These are phyloP conservation scores for Quercus cerris DNA, from an alignment of 306 rosid species.

Conservation along the genomic window DNA sequence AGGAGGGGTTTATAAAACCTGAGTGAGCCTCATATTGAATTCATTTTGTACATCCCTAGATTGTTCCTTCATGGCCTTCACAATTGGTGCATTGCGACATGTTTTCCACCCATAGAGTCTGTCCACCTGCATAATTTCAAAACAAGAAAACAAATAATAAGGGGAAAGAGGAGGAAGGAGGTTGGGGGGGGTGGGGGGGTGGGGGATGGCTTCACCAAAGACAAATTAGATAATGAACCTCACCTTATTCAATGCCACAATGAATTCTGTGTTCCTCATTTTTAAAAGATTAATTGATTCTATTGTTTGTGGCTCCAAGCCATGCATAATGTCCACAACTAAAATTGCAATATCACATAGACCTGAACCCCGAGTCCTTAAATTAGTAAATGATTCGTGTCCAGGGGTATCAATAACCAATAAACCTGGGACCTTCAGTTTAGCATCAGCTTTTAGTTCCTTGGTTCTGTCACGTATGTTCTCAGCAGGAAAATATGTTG, in stretches of 20 bases:
- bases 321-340: constrained; percentile 99
- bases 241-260: constrained; percentile 90
- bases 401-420: constrained; percentile 98
- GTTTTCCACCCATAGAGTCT: constrained; percentile 92
- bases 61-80: constrained; percentile 77
- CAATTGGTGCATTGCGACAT: constrained; percentile 73
- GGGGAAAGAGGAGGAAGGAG: neutral
- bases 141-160: neutral
- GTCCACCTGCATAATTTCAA: constrained; percentile 63
- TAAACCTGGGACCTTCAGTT: constrained; percentile 81
- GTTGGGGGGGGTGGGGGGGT: too few relatives aligned
- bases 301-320: constrained; percentile 90
- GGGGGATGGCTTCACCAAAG: neutral
- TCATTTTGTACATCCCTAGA: constrained; percentile 82
- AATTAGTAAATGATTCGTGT: constrained; percentile 83
- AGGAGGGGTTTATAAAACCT: constrained; percentile 41
- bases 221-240: constrained; percentile 5
- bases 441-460: constrained; percentile 95
- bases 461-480: constrained; percentile 93
- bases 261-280: constrained; percentile 95
- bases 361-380: constrained; percentile 95
- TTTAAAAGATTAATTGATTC: constrained; percentile 88
- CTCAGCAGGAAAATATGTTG: constrained; percentile 90
- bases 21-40: constrained; percentile 74
- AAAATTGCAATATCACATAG: constrained; percentile 92